Percentiles rank a stretch among this genome's conserved stretches.
These are phyloP conservation scores for Symmetrospora coprosmae DNA, from an alignment of 768 basidiomycete genomes.

Conservation along the genomic window DNA sequence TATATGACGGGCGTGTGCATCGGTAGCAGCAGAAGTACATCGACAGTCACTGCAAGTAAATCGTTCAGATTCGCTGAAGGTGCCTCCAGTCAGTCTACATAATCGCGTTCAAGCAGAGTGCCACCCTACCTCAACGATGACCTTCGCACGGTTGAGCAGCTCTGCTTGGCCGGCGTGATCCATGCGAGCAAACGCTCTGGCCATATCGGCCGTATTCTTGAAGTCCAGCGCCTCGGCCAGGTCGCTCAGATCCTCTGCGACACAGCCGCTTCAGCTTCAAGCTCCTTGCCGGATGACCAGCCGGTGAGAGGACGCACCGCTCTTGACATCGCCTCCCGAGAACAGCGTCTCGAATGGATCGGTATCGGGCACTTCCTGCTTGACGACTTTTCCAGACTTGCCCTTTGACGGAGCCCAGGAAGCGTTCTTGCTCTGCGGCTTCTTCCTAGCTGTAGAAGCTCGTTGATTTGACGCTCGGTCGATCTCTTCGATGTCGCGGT, in stretches of 20 bases:
- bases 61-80: neutral
- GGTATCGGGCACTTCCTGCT: neutral
- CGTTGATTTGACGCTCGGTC: constrained; percentile 3
- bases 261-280: neutral
- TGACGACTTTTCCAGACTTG: too few relatives aligned
- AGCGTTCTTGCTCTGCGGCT: neutral
- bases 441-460: constrained; percentile 2
- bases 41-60: neutral
- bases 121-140: constrained; percentile 15
- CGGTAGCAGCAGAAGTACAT: neutral
- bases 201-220: neutral
- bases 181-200: neutral
- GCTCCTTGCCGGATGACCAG: neutral
- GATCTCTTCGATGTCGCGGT: neutral
- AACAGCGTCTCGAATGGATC: constrained; percentile 14
- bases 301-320: too few relatives aligned
- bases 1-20: neutral
- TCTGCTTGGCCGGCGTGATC: neutral
- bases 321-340: neutral
- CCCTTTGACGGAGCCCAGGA: constrained; percentile 12
- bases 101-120: too few relatives aligned
- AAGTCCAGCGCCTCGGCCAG: constrained; percentile 17
- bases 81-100: too few relatives aligned
- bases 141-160: constrained; percentile 1
- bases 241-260: neutral